Conservation (phyloP, 371 early-diverging fungal species). For the Capniomyces stellatus region DNA sequence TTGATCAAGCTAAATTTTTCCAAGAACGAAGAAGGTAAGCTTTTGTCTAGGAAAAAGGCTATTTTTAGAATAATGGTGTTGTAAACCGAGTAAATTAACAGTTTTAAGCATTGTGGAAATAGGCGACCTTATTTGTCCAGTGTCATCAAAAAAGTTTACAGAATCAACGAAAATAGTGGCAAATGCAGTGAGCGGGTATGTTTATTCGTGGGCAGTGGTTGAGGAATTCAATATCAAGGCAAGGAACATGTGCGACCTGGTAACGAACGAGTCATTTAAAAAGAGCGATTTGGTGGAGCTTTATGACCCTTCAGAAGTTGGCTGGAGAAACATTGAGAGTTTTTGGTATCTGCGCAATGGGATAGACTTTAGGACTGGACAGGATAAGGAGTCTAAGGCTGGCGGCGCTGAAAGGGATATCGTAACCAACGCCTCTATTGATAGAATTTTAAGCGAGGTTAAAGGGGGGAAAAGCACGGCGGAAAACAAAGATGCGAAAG, state of each 20-base stretch:
- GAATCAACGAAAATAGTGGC: constrained; percentile 83
- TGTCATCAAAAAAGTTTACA: constrained; percentile 71
- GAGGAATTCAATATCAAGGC: constrained; percentile 70
- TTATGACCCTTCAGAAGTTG: constrained; percentile 47
- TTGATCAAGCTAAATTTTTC: constrained; percentile 58
- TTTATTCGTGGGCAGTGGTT: constrained; percentile 72
- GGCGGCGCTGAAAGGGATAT: neutral
- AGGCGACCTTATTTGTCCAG: constrained; percentile 72
- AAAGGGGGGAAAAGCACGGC: too few species aligned
- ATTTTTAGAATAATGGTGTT: neutral
- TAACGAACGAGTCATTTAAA: constrained; percentile 74
- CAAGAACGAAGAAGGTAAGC: constrained; percentile 35
- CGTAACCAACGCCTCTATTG: neutral
- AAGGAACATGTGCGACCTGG: constrained; percentile 67
- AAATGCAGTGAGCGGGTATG: constrained; percentile 69
- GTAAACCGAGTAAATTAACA: too few species aligned
- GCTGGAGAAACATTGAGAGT: neutral
- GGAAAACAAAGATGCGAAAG: constrained; percentile 14
- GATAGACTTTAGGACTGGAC: neutral
- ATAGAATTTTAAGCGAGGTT: neutral
- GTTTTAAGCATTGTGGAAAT: constrained; percentile 11
- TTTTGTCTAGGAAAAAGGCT: neutral
- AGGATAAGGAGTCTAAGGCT: neutral
- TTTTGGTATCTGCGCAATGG: constrained; percentile 1
- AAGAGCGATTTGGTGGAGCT: constrained; percentile 57